Percentiles rank a stretch among this genome's conserved stretches.
Conservation (phyloP, 2,329 filamentous ascomycete species). For the Phyllosticta citribraziliensis region DNA sequence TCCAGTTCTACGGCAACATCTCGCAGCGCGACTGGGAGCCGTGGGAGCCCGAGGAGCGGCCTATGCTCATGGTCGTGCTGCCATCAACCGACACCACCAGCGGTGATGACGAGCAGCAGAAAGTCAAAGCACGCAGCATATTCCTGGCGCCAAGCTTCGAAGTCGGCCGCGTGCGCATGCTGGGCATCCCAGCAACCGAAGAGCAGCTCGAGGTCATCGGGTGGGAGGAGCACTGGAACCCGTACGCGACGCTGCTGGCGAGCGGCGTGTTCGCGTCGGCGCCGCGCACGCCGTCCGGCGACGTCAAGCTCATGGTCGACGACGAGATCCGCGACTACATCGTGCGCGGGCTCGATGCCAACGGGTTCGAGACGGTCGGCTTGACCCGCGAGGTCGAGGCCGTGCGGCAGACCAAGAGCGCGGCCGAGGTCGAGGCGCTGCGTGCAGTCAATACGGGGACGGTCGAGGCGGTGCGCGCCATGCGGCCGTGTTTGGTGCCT, state of each 20-base stretch:
- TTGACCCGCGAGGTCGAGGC: slow-evolving; percentile 46
- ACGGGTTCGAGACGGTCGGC: slow-evolving; percentile 48
- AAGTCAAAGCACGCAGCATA: slow-evolving; percentile 43
- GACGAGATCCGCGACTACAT: slow-evolving; percentile 58
- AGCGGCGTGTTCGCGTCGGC: slow-evolving; percentile 25
- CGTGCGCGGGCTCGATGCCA: slow-evolving; percentile 43
- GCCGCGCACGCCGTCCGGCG: slow-evolving; percentile 22
- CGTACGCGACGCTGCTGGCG: slow-evolving; percentile 45
- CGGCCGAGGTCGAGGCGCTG: slow-evolving; percentile 47
- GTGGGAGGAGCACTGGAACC: slow-evolving; percentile 58
- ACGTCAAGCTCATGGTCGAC: slow-evolving; percentile 48
- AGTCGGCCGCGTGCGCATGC: slow-evolving; percentile 47
- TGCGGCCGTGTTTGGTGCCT: slow-evolving; percentile 43
- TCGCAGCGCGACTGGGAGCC: slow-evolving; percentile 54
- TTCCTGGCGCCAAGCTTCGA: slow-evolving; percentile 54
- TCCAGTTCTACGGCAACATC: slow-evolving; percentile 54
- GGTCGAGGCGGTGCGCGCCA: slow-evolving; percentile 49
- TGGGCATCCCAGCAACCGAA: slow-evolving; percentile 46
- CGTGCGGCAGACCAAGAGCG: slow-evolving; percentile 49
- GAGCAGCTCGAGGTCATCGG: slow-evolving; percentile 43
- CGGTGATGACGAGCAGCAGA: background rate
- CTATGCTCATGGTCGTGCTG: slow-evolving; percentile 52
- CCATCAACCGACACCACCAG: slow-evolving; percentile 32
- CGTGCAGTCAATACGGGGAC: slow-evolving; percentile 56
- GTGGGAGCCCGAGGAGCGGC: slow-evolving; percentile 56